These are phyloP conservation scores for Fusarium sp. DNA, from an alignment of 2,329 filamentous ascomycete species.

Conservation along the genomic window DNA sequence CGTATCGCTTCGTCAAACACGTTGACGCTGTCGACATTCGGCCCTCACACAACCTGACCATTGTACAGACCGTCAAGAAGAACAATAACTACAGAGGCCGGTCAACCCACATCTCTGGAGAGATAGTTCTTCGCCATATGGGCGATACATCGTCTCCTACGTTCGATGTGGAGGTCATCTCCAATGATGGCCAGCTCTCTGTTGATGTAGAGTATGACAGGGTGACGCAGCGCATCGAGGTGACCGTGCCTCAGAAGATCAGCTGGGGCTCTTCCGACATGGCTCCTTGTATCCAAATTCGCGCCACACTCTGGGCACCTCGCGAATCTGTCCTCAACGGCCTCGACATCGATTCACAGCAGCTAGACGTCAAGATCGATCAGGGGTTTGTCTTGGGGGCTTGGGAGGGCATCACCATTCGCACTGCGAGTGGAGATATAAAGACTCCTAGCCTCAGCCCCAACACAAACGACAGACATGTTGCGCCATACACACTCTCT, in stretches of 20 bases:
- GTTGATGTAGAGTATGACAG: constrained; percentile 49
- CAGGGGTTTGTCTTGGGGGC: constrained; percentile 53
- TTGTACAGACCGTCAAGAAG: constrained; percentile 52
- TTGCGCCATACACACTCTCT: constrained; percentile 53
- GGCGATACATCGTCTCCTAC: constrained; percentile 47
- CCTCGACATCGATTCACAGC: constrained; percentile 50
- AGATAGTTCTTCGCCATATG: constrained; percentile 55
- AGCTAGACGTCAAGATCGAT: constrained; percentile 53
- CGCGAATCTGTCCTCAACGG: constrained; percentile 49
- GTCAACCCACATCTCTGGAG: constrained; percentile 54
- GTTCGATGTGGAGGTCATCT: constrained; percentile 56
- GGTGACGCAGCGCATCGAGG: constrained; percentile 49
- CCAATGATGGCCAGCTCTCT: constrained; percentile 55
- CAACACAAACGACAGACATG: constrained; percentile 36
- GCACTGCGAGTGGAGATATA: constrained; percentile 53
- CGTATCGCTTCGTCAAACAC: neutral
- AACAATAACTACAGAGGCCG: constrained; percentile 32
- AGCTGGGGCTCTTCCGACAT: constrained; percentile 40
- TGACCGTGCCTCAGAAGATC: constrained; percentile 52
- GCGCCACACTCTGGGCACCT: constrained; percentile 59
- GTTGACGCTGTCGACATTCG: constrained; percentile 44
- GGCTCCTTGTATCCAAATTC: constrained; percentile 59
- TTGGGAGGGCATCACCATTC: constrained; percentile 44
- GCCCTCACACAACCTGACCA: constrained; percentile 48
- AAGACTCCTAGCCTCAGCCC: constrained; percentile 45